Conservation (phyloP, 2,329 filamentous ascomycete species). For the Calonectria pseudoreteaudii region DNA sequence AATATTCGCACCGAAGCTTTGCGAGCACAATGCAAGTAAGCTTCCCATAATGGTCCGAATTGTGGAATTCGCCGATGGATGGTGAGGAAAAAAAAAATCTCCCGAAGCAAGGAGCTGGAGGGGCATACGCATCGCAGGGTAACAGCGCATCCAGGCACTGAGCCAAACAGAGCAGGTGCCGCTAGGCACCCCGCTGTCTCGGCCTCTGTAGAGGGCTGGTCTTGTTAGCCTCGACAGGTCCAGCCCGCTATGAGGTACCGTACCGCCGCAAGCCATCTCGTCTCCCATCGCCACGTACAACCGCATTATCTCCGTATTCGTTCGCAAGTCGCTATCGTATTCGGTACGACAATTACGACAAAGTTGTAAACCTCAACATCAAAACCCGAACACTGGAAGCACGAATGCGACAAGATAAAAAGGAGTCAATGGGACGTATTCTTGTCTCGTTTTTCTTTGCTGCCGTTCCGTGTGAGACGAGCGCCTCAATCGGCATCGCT, state of each 20-base stretch:
- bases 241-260: not conserved
- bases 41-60: not conserved
- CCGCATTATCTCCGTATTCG: constrained; percentile 16
- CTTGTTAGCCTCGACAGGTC: not conserved
- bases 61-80: constrained; percentile 2
- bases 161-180: constrained; percentile 6
- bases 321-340: constrained; percentile 9
- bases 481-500: constrained; percentile 18
- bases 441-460: not conserved
- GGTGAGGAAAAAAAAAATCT: constrained; percentile 1
- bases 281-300: not conserved
- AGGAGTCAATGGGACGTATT: not conserved
- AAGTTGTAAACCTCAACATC: not conserved
- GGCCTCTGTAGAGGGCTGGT: not conserved
- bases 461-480: not conserved
- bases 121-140: constrained; percentile 4
- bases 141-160: constrained; percentile 8
- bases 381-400: not conserved
- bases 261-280: not conserved
- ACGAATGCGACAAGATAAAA: not conserved
- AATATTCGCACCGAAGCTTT: not conserved
- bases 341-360: not conserved
- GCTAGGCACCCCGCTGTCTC: not conserved
- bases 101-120: constrained; percentile 4
- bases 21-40: not conserved